Percentiles rank a stretch among this genome's conserved stretches.
phyloP scores from a whole-genome alignment of 495 filamentous ascomycete genomes.

The Diplogelasinospora grovesii region DNA sequence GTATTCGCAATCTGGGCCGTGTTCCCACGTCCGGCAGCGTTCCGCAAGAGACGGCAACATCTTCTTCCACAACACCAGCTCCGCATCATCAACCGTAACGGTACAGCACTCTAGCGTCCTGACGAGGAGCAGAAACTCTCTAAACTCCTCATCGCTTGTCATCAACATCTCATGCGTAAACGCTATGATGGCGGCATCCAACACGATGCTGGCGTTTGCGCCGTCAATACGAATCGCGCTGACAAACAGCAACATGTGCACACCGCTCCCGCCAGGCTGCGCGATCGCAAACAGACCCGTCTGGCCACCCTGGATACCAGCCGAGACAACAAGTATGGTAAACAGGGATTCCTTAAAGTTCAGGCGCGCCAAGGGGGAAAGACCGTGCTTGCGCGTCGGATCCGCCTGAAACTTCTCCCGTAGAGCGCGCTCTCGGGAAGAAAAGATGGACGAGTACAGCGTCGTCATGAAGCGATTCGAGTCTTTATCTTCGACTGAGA shows the following conservation, averaged over 20 bases:
- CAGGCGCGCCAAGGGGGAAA: conserved; percentile 18
- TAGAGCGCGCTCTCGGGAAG: conserved; percentile 32
- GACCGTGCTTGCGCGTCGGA: conserved; percentile 4
- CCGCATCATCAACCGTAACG: conserved; percentile 33
- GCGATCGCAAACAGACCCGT: conserved; percentile 32
- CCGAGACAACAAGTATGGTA: conserved; percentile 36
- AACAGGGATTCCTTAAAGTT: conserved; percentile 46
- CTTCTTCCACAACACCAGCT: conserved; percentile 46
- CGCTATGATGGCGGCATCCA: conserved; percentile 44
- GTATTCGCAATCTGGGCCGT: conserved; percentile 46
- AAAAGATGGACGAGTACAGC: conserved; percentile 31
- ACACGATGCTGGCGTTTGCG: conserved; percentile 33
- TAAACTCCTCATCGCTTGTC: conserved; percentile 18
- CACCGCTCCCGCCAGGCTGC: conserved; percentile 18
- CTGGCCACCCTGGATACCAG: conserved; percentile 32
- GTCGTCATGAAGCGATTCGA: conserved; percentile 29
- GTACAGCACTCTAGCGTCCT: conserved; percentile 17
- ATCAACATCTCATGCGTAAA: conserved; percentile 24
- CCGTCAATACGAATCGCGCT: conserved; percentile 35
- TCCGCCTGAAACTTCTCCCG: conserved; percentile 13
- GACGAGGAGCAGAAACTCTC: conserved; percentile 24
- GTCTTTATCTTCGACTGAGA: conserved; percentile 23
- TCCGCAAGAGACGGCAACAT: conserved; percentile 43
- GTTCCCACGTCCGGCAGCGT: conserved; percentile 48
- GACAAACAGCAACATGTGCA: conserved; percentile 37